These are phyloP conservation scores for Alternaria consortialis DNA, from an alignment of 2,329 filamentous ascomycete species.

Conservation along the genomic window DNA sequence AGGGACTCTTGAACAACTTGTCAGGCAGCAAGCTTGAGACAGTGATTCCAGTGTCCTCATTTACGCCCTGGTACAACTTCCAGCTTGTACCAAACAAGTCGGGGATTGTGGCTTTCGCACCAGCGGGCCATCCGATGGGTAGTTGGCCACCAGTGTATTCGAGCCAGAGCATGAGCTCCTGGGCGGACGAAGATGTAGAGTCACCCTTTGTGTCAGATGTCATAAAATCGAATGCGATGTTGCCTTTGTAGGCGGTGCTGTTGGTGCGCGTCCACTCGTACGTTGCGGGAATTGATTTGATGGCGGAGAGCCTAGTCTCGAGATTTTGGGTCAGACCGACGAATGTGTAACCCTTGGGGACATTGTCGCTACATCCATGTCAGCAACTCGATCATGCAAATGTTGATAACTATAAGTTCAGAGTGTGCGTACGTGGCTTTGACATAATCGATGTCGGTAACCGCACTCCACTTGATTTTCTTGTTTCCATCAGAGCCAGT, in stretches of 20 bases:
- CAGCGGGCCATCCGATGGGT: slow-evolving; percentile 53
- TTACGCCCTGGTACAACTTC: slow-evolving; percentile 56
- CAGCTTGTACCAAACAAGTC: slow-evolving; percentile 51
- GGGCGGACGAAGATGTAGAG: slow-evolving; percentile 51
- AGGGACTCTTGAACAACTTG: slow-evolving; percentile 51
- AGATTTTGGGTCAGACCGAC: slow-evolving; percentile 56
- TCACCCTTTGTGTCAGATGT: slow-evolving; percentile 55
- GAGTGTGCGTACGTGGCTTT: slow-evolving; percentile 21
- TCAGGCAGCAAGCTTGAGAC: slow-evolving; percentile 52
- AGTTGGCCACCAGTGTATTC: slow-evolving; percentile 57
- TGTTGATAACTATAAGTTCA: background rate
- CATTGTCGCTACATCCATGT: slow-evolving; percentile 40
- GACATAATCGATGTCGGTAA: slow-evolving; percentile 52
- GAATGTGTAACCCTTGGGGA: slow-evolving; percentile 58
- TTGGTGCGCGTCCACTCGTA: slow-evolving; percentile 55
- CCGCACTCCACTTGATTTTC: slow-evolving; percentile 52
- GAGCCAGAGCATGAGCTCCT: slow-evolving; percentile 59
- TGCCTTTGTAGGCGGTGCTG: slow-evolving; percentile 55
- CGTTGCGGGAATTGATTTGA: slow-evolving; percentile 52
- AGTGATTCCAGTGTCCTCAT: slow-evolving; percentile 55
- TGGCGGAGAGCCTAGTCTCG: slow-evolving; percentile 51
- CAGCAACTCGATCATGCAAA: background rate
- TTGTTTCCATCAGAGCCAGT: slow-evolving; percentile 42
- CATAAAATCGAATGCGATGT: slow-evolving; percentile 58
- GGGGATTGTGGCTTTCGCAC: slow-evolving; percentile 27